Evolutionary conservation across 1,139 yeast genomes (phyloP).

Genomic region (Sugiyamaella neomexicana): DNA sequence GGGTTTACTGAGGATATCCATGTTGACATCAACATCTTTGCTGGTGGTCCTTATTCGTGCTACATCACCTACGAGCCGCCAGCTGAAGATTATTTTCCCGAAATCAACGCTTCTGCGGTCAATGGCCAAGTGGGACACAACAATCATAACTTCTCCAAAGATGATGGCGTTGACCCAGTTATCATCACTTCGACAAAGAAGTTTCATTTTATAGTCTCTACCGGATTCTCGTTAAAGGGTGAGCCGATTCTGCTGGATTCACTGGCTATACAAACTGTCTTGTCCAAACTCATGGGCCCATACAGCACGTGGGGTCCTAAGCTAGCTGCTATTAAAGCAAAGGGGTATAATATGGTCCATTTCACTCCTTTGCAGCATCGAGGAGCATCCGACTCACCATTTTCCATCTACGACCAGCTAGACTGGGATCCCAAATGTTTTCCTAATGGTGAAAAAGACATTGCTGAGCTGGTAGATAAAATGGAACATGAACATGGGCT

Average conservation of each 20-base stretch:
- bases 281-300: constrained; percentile 90
- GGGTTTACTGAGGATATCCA: constrained; percentile 49
- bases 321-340: constrained; percentile 59
- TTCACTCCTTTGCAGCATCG: constrained; percentile 90
- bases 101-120: constrained; percentile 14
- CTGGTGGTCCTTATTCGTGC: constrained; percentile 79
- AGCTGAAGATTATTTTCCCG: constrained; percentile 27
- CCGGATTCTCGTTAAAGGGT: constrained; percentile 61
- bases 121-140: constrained; percentile 1
- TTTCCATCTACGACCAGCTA: constrained; percentile 85
- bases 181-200: constrained; percentile 47
- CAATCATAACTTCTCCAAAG: background rate
- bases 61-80: constrained; percentile 37
- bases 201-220: constrained; percentile 79
- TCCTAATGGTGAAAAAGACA: constrained; percentile 48
- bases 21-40: constrained; percentile 59
- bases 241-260: constrained; percentile 69
- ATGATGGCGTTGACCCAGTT: constrained; percentile 1
- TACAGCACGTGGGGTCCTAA: constrained; percentile 61
- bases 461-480: constrained; percentile 47
- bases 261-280: constrained; percentile 79
- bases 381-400: constrained; percentile 90
- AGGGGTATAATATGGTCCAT: constrained; percentile 94
- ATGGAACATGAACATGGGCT: constrained; percentile 60
- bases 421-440: constrained; percentile 69